Conservation (phyloP, 768 basidiomycete species). For the Hypholoma sublateritium region DNA sequence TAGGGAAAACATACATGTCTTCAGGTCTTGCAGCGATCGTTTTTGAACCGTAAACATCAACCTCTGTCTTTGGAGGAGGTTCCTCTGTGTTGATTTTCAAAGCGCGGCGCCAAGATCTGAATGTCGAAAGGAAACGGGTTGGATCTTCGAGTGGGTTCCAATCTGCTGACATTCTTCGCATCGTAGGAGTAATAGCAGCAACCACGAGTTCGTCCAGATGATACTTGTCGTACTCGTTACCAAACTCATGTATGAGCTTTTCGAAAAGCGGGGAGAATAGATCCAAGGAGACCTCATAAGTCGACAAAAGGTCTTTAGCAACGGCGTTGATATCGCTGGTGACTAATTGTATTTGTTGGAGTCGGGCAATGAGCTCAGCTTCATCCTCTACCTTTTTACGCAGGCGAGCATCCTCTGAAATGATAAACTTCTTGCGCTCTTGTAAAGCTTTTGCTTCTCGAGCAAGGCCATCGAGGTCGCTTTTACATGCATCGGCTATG, state of each 20-base stretch:
- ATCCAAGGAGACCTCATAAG: slow-evolving; percentile 72
- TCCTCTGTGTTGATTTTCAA: slow-evolving; percentile 60
- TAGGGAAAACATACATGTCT: slow-evolving; percentile 33
- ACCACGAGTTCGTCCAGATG: slow-evolving; percentile 90
- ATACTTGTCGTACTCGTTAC: slow-evolving; percentile 74
- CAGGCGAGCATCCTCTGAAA: slow-evolving; percentile 68
- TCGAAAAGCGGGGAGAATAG: slow-evolving; percentile 73
- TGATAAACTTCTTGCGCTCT: slow-evolving; percentile 74
- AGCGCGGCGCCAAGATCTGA: slow-evolving; percentile 69
- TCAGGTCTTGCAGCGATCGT: slow-evolving; percentile 28
- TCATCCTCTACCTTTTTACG: slow-evolving; percentile 72
- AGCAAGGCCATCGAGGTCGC: slow-evolving; percentile 84
- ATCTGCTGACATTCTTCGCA: slow-evolving; percentile 67
- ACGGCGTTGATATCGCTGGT: slow-evolving; percentile 68
- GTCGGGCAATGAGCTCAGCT: slow-evolving; percentile 75
- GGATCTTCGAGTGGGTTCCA: slow-evolving; percentile 91
- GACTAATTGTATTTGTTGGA: slow-evolving; percentile 76
- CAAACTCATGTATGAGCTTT: slow-evolving; percentile 67
- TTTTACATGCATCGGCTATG: slow-evolving; percentile 80
- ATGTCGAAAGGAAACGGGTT: slow-evolving; percentile 56
- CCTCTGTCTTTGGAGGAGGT: slow-evolving; percentile 37
- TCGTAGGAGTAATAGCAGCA: slow-evolving; percentile 83
- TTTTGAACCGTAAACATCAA: slow-evolving; percentile 59
- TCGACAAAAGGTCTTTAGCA: slow-evolving; percentile 60
- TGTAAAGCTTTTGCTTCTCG: slow-evolving; percentile 84